These are phyloP conservation scores for Linum usitatissimum DNA, from an alignment of 345 rosid species.

Conservation along the genomic window DNA sequence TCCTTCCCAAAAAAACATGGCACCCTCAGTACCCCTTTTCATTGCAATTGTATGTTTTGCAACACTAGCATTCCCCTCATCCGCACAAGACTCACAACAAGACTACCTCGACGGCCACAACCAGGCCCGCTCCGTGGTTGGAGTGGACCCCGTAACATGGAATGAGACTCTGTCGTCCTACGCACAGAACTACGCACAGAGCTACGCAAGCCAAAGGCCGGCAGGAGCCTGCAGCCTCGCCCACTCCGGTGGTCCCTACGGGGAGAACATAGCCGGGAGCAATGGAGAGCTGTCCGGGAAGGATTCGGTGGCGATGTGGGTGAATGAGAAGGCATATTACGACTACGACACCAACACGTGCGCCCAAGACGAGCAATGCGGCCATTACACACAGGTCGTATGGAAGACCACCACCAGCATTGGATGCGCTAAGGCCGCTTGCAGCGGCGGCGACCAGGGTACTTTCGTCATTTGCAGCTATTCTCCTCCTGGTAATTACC, in stretches of 20 bases:
- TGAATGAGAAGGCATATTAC: slow-evolving; percentile 11
- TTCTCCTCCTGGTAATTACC: slow-evolving; percentile 13
- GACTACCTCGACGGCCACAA: slow-evolving; percentile 18
- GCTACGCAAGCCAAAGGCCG: slow-evolving; percentile 2
- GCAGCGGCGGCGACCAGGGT: not conserved
- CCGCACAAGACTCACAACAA: slow-evolving; percentile 14
- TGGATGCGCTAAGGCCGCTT: slow-evolving; percentile 16
- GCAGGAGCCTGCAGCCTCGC: slow-evolving; percentile 1
- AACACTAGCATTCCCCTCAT: not conserved
- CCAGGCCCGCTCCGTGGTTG: slow-evolving; percentile 10
- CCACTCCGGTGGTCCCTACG: slow-evolving; percentile 15
- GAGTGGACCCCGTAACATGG: slow-evolving; percentile 7
- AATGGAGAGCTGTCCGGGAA: slow-evolving; percentile 4
- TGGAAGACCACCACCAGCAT: slow-evolving; percentile 12
- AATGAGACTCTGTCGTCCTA: slow-evolving; percentile 12
- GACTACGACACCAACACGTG: slow-evolving; percentile 9
- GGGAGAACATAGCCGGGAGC: slow-evolving; percentile 17
- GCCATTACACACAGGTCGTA: slow-evolving; percentile 14
- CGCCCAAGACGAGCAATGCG: no score
- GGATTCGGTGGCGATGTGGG: slow-evolving; percentile 15
- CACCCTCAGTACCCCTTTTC: no score
- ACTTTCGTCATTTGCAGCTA: slow-evolving; percentile 10
- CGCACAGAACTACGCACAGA: no score
- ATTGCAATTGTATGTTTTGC: not conserved
- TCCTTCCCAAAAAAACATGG: no score